Evolutionary conservation across 805 yeast genomes (phyloP).

Genomic region (Candida coleopterorum): DNA sequence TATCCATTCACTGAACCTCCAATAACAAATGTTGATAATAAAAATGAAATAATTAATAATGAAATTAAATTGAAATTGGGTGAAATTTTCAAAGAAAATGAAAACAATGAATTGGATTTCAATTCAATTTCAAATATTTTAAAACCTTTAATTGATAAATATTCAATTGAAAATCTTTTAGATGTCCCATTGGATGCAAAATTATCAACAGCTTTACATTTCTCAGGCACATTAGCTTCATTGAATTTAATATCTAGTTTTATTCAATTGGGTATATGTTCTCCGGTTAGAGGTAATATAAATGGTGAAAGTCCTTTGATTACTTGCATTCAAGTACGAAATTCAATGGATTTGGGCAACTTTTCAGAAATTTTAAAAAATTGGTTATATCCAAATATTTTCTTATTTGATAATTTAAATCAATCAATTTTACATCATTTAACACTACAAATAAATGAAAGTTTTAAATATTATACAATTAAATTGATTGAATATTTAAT

Average conservation of each 20-base stretch:
- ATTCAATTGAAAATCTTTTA: slow-evolving; percentile 11
- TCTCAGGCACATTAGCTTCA: slow-evolving; percentile 39
- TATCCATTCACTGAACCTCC: slow-evolving; percentile 35
- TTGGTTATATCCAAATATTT: slow-evolving; percentile 58
- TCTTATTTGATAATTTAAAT: slow-evolving; percentile 52
- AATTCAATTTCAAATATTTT: slow-evolving; percentile 23
- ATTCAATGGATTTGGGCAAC: slow-evolving; percentile 71
- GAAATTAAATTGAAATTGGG: slow-evolving; percentile 30
- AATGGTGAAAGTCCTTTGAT: slow-evolving; percentile 43
- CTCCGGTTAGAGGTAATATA: slow-evolving; percentile 36
- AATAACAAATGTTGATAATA: slow-evolving; percentile 10
- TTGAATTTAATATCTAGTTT: slow-evolving; percentile 29
- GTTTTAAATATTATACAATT: slow-evolving; percentile 29
- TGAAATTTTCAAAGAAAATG: slow-evolving; percentile 33
- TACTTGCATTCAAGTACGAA: slow-evolving; percentile 79
- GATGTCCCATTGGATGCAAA: slow-evolving; percentile 37
- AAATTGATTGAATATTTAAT: slow-evolving; percentile 32
- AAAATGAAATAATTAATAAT: slow-evolving; percentile 22
- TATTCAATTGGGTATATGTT: slow-evolving; percentile 29
- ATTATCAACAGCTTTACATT: slow-evolving; percentile 41
- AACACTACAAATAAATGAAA: slow-evolving; percentile 42
- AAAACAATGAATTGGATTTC: slow-evolving; percentile 13
- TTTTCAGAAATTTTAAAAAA: slow-evolving; percentile 64
- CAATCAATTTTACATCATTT: slow-evolving; percentile 87
- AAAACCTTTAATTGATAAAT: slow-evolving; percentile 15